A percentile compares a stretch with the other conserved stretches of the same genome.
These are phyloP conservation scores for Penicillium sp. DNA, from an alignment of 2,329 filamentous ascomycete species.

Conservation along the genomic window DNA sequence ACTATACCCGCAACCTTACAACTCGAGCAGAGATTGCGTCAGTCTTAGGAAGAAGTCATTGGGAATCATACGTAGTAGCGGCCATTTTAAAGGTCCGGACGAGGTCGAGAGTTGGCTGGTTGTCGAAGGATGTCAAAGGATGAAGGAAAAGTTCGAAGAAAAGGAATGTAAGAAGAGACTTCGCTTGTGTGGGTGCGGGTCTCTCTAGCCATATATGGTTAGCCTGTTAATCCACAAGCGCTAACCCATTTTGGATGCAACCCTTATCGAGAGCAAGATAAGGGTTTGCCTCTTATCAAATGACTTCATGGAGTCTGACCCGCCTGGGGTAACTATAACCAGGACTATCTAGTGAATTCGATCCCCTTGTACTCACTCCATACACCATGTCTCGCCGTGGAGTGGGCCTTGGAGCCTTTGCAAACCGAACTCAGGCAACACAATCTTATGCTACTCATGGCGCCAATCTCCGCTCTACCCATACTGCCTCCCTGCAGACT, in stretches of 20 bases:
- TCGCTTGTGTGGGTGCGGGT: constrained; percentile 36
- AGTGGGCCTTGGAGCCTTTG: constrained; percentile 86
- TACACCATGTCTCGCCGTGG: constrained; percentile 54
- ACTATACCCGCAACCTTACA: constrained; percentile 68
- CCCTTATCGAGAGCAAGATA: constrained; percentile 18
- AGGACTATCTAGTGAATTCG: background rate
- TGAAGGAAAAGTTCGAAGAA: constrained; percentile 23
- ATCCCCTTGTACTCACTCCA: background rate
- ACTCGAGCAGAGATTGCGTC: constrained; percentile 33
- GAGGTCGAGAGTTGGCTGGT: constrained; percentile 41
- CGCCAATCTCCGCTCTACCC: constrained; percentile 76
- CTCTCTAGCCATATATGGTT: constrained; percentile 21
- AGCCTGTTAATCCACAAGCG: fast-evolving
- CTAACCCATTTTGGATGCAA: background rate
- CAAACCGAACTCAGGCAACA: constrained; percentile 76
- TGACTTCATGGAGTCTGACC: constrained; percentile 20
- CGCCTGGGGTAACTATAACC: background rate
- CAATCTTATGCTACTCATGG: constrained; percentile 91
- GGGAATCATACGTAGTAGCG: constrained; percentile 60
- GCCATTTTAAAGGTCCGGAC: constrained; percentile 55
- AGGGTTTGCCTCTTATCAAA: constrained; percentile 26
- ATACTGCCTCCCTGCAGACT: constrained; percentile 81
- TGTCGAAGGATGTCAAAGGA: constrained; percentile 37
- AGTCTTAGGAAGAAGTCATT: constrained; percentile 36
- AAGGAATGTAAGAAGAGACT: constrained; percentile 25